A percentile compares a stretch with the other conserved stretches of the same genome.
phyloP scores from a whole-genome alignment of 345 rosid genomes.

The Rhizophora mangle region DNA sequence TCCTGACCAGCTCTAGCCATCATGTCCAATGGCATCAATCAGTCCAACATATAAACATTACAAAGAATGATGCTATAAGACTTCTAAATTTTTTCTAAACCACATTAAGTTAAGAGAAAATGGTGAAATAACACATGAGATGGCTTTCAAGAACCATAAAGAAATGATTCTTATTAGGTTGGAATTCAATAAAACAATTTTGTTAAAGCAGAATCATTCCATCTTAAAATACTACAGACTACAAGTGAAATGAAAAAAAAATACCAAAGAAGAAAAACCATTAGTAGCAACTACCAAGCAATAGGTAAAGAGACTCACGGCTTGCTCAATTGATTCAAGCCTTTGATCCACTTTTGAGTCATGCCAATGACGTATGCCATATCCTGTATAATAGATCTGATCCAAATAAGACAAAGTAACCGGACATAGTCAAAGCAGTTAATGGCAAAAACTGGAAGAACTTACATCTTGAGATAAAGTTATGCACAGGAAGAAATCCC shows the following conservation, averaged over 20 bases:
- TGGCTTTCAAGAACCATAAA: too few species aligned
- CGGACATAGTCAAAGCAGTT: not conserved
- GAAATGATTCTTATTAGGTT: too few species aligned
- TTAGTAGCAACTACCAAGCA: not conserved
- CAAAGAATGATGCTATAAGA: not conserved
- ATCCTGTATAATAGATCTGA: slow-evolving; percentile 21
- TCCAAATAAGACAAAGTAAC: not conserved
- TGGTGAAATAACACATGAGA: too few species aligned
- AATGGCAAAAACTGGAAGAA: not conserved
- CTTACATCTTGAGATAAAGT: not conserved
- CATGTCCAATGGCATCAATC: not conserved
- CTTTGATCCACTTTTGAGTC: slow-evolving; percentile 30
- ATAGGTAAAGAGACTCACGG: slow-evolving; percentile 21
- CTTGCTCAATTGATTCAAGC: slow-evolving; percentile 34
- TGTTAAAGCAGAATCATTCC: too few species aligned
- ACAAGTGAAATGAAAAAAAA: not conserved
- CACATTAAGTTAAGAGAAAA: too few species aligned
- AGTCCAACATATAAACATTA: not conserved
- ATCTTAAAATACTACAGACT: too few species aligned
- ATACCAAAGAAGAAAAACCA: not conserved
- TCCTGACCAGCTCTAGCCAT: not conserved
- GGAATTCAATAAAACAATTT: too few species aligned
- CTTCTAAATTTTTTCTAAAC: too few species aligned
- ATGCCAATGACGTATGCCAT: slow-evolving; percentile 26
- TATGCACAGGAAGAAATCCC: too few species aligned